Percentiles rank a stretch among this genome's conserved stretches.
Evolutionary conservation across 1,284 basidiomycete genomes (phyloP).

Genomic region (Leccinum laetum): DNA sequence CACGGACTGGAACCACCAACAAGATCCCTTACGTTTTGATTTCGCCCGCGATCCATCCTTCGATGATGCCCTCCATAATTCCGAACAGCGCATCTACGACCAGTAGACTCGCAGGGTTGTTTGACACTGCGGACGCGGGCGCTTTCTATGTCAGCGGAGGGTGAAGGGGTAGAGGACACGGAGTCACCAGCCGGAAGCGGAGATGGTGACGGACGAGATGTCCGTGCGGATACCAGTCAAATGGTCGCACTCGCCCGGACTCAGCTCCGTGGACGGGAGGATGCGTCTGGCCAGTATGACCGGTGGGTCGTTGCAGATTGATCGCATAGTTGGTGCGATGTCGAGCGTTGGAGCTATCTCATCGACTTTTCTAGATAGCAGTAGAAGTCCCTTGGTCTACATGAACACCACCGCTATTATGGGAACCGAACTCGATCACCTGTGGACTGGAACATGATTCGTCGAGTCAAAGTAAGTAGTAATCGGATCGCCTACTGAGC

Average conservation of each 20-base stretch:
- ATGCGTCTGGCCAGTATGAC: not conserved
- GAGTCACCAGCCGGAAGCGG: constrained; percentile 19
- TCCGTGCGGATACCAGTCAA: constrained; percentile 38
- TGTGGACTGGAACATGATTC: no score
- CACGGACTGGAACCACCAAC: constrained; percentile 93
- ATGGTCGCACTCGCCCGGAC: constrained; percentile 35
- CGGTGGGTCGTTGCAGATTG: not conserved
- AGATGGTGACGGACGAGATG: constrained; percentile 53
- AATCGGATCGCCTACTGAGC: no score
- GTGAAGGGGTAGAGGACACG: constrained; percentile 8
- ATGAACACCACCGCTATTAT: no score
- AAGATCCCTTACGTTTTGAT: constrained; percentile 89
- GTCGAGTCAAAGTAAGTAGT: no score
- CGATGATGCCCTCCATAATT: constrained; percentile 62
- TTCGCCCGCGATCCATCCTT: constrained; percentile 79
- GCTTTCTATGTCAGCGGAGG: constrained; percentile 43
- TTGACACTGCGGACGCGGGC: constrained; percentile 72
- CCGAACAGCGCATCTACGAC: constrained; percentile 20
- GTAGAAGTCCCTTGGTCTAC: no score
- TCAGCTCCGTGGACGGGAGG: not conserved
- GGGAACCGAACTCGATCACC: no score
- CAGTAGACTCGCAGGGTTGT: constrained; percentile 64
- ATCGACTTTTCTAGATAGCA: no score
- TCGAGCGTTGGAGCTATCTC: no score
- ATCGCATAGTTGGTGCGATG: no score